A percentile compares a stretch with the other conserved stretches of the same genome.
Conservation (phyloP, 139 green algal species). For the Coelastrella sp. region DNA sequence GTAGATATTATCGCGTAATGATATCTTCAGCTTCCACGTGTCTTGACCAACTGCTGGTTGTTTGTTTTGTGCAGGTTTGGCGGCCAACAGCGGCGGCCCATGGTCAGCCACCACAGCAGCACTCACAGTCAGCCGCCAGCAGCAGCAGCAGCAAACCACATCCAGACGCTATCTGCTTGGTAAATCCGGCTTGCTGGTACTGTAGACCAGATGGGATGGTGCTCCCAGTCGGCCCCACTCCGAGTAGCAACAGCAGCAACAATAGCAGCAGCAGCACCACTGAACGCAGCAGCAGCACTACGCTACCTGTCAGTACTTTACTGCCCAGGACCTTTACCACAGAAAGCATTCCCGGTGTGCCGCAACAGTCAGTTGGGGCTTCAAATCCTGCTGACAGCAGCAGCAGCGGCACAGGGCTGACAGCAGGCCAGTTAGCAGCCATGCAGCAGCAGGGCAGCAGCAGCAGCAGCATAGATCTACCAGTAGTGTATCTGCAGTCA, state of each 20-base stretch:
- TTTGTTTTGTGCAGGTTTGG: neutral
- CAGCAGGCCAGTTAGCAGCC: neutral
- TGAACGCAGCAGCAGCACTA: neutral
- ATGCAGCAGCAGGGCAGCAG: neutral
- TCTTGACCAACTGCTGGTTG: no score
- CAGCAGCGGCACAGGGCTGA: neutral
- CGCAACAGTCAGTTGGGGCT: neutral
- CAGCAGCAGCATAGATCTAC: neutral
- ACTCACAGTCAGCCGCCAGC: conserved; percentile 23
- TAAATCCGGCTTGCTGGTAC: conserved; percentile 22
- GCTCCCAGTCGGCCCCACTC: neutral
- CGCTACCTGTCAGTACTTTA: neutral
- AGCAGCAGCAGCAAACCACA: conserved; percentile 8
- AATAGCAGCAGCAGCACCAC: neutral
- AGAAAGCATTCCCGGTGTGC: neutral
- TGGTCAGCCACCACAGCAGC: neutral
- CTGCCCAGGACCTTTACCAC: neutral
- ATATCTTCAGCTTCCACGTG: no score
- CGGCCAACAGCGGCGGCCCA: neutral
- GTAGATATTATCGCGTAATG: no score
- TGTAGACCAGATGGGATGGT: neutral
- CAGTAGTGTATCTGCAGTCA: neutral
- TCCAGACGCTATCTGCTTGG: neutral
- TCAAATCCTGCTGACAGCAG: neutral
- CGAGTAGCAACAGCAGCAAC: neutral